Percentiles rank a stretch among this genome's conserved stretches.
Evolutionary conservation across 2,329 filamentous ascomycete species (phyloP).

Genomic region (Aspergillus persii): DNA sequence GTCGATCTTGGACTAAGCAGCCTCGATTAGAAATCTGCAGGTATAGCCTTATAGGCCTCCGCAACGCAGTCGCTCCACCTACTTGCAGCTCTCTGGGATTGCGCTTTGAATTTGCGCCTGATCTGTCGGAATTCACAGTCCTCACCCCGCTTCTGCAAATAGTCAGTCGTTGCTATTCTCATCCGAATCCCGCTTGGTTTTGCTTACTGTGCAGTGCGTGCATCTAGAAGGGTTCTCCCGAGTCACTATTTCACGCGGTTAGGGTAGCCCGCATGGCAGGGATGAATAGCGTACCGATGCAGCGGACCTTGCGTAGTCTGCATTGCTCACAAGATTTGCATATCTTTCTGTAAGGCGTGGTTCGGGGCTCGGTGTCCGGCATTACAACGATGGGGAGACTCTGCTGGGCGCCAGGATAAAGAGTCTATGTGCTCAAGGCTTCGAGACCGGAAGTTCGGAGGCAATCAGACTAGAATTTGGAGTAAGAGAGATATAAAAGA

Average conservation of each 20-base stretch:
- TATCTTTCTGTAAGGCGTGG: not conserved
- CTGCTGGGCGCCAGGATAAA: not conserved
- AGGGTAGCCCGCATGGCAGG: not conserved
- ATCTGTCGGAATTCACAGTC: not conserved
- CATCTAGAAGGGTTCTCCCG: not conserved
- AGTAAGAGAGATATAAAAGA: not conserved
- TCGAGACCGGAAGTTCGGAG: not conserved
- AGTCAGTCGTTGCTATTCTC: not conserved
- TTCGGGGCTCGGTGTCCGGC: not conserved
- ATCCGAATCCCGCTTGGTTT: not conserved
- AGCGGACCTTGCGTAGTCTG: not conserved
- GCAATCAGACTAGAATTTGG: not conserved
- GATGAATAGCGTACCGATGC: not conserved
- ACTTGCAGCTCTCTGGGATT: not conserved
- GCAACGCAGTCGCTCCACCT: not conserved
- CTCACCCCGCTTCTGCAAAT: not conserved
- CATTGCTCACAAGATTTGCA: not conserved
- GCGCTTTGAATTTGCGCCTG: not conserved
- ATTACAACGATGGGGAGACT: not conserved
- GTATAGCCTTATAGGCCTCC: not conserved
- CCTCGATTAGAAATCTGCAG: not conserved
- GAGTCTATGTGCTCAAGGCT: not conserved
- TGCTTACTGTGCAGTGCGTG: not conserved
- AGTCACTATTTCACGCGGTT: not conserved
- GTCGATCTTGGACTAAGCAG: not conserved